A percentile compares a stretch with the other conserved stretches of the same genome.
Evolutionary conservation across 257 asterid genomes (phyloP).

Genomic region (Catharanthus roseus): DNA sequence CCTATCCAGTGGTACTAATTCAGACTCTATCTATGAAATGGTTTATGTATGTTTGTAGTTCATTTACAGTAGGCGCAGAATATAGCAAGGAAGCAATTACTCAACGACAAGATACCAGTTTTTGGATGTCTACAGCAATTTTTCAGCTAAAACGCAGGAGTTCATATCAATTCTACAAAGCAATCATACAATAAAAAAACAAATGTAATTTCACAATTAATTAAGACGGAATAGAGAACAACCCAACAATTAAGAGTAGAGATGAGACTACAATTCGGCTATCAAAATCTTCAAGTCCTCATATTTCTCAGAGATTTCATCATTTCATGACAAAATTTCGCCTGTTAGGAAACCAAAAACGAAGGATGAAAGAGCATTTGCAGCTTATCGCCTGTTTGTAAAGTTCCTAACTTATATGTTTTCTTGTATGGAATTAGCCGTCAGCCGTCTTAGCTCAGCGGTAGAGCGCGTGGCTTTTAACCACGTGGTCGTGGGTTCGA

Average conservation of each 20-base stretch:
- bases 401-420: too few species aligned
- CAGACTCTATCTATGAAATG: too few species aligned
- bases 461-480: conserved; percentile 48
- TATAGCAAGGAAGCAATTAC: background rate
- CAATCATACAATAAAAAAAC: background rate
- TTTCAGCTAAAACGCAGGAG: background rate
- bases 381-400: background rate
- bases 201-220: too few species aligned
- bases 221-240: background rate
- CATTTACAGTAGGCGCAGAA: background rate
- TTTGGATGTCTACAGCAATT: background rate
- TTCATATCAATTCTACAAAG: background rate
- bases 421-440: too few species aligned
- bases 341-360: background rate
- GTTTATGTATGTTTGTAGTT: background rate
- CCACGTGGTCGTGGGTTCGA: conserved; percentile 58
- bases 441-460: conserved; percentile 15
- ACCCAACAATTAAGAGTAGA: background rate
- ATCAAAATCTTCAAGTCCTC: background rate
- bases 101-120: background rate
- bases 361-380: background rate
- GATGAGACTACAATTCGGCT: background rate
- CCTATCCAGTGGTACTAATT: too few species aligned
- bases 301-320: background rate
- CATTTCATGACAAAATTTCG: too few species aligned